Evolutionary conservation across 352 stramenopile species (phyloP), one percentile per base, ranked within the genome.

Genomic region (Phytophthora litchii): DNA sequence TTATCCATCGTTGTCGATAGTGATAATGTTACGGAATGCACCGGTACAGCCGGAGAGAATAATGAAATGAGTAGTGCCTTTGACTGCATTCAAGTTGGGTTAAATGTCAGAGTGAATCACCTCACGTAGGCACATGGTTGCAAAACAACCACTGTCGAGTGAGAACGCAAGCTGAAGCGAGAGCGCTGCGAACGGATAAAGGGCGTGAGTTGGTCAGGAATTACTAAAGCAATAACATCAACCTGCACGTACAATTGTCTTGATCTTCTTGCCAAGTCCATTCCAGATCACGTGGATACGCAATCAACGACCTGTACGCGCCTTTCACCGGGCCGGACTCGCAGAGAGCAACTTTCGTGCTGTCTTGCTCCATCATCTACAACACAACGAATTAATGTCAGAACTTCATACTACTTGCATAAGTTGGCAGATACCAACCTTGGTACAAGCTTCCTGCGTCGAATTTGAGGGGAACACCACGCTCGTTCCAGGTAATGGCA

Each of bases 121-220:
- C 50, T 92, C 78, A 20, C 85, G 85, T 9, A 94, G 63, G 52
- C 80, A 89, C 76, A 94, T 92, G 3, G 85, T 94, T 12, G 85
- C 85, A 54, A 92, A 94, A 16, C 70, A 86, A 3, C 85, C 85
- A 35, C 69, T 86, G 8, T 73, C 62, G 7, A 92, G 68, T 16
- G 74, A 76, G 38, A 94, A 91, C 44, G 72, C 70, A 32, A 85
- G 21, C 31, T 69, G 54, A n/a, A 74, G 61, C 12, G 55, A 43
- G 3, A 48, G 51, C 27, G 48, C 54, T 70, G 21, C n/a, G 32
- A 54, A 35, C 19, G 11, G 23, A 47, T 10, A 40, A 20, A 23
- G 4, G 27, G 3, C 4, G 21, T 31, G 8, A 37, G 37, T 55
- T 5, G 48, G 51, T 44, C n/a, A 23, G 11, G 11, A 37, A 20